Evolutionary conservation across 208 protist species (phyloP).

Genomic region (Crithidia bombi): DNA sequence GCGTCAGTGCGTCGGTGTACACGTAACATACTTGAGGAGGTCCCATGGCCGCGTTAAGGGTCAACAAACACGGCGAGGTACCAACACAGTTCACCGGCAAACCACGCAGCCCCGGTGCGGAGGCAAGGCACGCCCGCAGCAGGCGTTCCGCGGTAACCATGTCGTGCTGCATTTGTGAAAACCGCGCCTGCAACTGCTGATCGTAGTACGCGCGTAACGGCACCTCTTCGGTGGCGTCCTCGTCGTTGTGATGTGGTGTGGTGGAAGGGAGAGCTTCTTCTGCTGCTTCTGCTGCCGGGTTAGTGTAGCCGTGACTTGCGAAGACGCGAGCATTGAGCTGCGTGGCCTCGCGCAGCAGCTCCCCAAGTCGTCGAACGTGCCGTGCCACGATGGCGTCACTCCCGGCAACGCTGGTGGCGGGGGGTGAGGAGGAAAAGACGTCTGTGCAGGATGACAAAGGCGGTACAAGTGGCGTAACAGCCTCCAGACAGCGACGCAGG

Average conservation of each 20-base stretch:
- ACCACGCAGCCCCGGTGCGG: conserved; percentile 5
- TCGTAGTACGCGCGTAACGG: conserved; percentile 24
- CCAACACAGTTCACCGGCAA: conserved; percentile 31
- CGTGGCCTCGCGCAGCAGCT: conserved; percentile 22
- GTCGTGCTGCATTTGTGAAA: conserved; percentile 15
- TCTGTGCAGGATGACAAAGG: background rate
- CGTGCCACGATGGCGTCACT: background rate
- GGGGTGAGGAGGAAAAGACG: background rate
- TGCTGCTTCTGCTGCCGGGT: too few species aligned
- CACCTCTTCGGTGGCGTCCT: background rate
- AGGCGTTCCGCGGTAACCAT: conserved; percentile 1
- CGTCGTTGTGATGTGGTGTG: too few species aligned
- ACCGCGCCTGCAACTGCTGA: conserved; percentile 21
- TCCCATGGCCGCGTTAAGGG: background rate
- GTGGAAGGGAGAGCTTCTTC: background rate
- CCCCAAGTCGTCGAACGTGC: conserved; percentile 15
- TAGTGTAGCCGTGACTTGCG: background rate
- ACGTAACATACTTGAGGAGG: background rate
- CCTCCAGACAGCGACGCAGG: conserved; percentile 7
- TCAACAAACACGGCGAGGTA: conserved; percentile 10
- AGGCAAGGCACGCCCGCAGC: conserved; percentile 8
- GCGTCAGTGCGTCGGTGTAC: conserved; percentile 13
- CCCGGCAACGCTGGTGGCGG: background rate
- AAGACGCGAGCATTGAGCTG: conserved; percentile 10
- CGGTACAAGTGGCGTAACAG: background rate